Evolutionary conservation across 192 early-diverging fungal species (phyloP), one percentile per base, ranked within the genome.

Genomic region (Powellomyces hirtus): DNA sequence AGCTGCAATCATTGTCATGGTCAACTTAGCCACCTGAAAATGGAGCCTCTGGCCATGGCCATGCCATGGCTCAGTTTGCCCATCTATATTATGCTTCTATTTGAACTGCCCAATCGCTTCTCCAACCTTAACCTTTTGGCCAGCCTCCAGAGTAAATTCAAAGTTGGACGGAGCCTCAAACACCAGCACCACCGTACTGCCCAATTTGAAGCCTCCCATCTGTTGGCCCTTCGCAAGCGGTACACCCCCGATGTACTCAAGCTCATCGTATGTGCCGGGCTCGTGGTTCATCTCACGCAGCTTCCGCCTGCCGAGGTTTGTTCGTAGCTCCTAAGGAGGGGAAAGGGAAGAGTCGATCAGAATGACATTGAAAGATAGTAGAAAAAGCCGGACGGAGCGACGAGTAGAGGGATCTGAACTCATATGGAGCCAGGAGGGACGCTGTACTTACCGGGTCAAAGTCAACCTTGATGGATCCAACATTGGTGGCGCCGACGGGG

Each of bases 401-500:
- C n/a, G n/a, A n/a, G n/a, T n/a, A n/a, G n/a, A n/a, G n/a, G n/a
- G n/a, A n/a, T n/a, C n/a, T n/a, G n/a, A n/a, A n/a, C n/a, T n/a
- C n/a, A n/a, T n/a, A n/a, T n/a, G n/a, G n/a, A n/a, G n/a, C n/a
- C n/a, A n/a, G n/a, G n/a, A n/a, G n/a, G n/a, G n/a, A n/a, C n/a
- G n/a, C 11, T 49, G 24, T 2, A 46, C 67, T 75, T 77, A 87
- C 89, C 70, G 90, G 85, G 72, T 95, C 94, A 82, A 97, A 94
- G 75, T 98, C 94, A 50, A 99, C 84, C 31, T 89, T 88, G 64
- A 99, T 96, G 14, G 91, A 90, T 0, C 97, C 97, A 24, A 99
- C 97, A 66, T 99, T 99, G 10, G 97, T 99, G 0, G 97, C 96
- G 0, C 94, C 97, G 2, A 99, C 96, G 0, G 96, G 92, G 34